Percentiles rank a stretch among this genome's conserved stretches.
Conservation (phyloP, 148 eudicot genomes). For the Cornus controversa region DNA sequence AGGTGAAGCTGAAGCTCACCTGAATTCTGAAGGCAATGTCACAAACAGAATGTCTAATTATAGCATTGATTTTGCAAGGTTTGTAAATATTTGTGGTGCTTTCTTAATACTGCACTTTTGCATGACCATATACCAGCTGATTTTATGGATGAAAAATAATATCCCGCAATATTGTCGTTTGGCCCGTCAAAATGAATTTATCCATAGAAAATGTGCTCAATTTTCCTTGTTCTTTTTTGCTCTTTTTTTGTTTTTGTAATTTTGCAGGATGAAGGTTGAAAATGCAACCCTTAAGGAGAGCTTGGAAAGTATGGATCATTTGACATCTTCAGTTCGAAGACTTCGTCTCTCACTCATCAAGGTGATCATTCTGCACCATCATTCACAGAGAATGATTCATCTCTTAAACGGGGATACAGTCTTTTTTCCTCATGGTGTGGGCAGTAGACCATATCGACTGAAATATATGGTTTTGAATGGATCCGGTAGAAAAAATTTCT, state of each 20-base stretch:
- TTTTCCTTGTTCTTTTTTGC: neutral
- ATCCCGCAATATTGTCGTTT: neutral
- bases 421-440: neutral
- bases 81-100: constrained; percentile 3
- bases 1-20: constrained; percentile 38
- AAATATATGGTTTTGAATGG: neutral
- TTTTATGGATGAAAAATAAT: neutral
- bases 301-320: constrained; percentile 81
- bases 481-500: neutral
- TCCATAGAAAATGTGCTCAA: neutral
- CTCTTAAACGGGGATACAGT: neutral
- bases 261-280: constrained; percentile 72
- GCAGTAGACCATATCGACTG: neutral
- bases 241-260: neutral
- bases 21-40: constrained; percentile 33
- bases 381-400: neutral
- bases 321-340: constrained; percentile 64
- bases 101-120: neutral
- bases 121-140: neutral
- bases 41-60: constrained; percentile 30
- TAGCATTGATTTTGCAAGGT: constrained; percentile 81
- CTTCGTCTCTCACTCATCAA: constrained; percentile 72
- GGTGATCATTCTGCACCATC: constrained; percentile 37
- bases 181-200: neutral
- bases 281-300: constrained; percentile 86